Conservation (phyloP, 176 grass and related monocot genomes). For the Coix lacrymajobi region DNA sequence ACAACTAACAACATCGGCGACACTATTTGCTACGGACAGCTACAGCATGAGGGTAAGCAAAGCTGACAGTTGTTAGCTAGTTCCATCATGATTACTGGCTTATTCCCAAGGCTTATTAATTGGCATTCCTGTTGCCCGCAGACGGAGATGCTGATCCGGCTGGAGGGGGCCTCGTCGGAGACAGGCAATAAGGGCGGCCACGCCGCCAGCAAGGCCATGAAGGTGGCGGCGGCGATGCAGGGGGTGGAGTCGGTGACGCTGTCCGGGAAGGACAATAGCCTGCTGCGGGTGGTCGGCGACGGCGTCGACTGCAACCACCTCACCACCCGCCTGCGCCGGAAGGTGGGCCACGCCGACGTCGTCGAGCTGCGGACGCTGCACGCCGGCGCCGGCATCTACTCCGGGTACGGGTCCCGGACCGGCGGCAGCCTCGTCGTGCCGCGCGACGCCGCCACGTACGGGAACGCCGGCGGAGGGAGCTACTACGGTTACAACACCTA, state of each 20-base stretch:
- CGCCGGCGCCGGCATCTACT: not conserved
- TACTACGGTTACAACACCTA: not conserved
- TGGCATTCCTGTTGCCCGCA: not conserved
- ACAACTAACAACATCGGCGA: not conserved
- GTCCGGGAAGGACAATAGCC: conserved; percentile 19
- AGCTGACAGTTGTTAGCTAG: not conserved
- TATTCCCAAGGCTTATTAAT: no score
- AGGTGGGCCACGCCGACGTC: conserved; percentile 39
- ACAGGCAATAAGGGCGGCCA: conserved; percentile 41
- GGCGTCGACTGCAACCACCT: conserved; percentile 48
- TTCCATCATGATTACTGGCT: not conserved
- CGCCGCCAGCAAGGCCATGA: conserved; percentile 36
- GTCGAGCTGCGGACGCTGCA: conserved; percentile 38
- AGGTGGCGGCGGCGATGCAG: not conserved
- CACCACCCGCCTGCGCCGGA: conserved; percentile 28
- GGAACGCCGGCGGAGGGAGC: not conserved
- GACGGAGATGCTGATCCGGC: conserved; percentile 39
- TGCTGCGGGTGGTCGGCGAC: conserved; percentile 36
- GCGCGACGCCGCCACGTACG: not conserved
- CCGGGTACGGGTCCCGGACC: not conserved
- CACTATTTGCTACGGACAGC: no score
- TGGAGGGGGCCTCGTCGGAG: conserved; percentile 3
- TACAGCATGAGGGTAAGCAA: not conserved
- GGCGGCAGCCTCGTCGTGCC: not conserved
- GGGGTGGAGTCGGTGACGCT: conserved; percentile 51